Conservation (phyloP, 1,284 basidiomycete genomes). For the Ganoderma multipileum region DNA sequence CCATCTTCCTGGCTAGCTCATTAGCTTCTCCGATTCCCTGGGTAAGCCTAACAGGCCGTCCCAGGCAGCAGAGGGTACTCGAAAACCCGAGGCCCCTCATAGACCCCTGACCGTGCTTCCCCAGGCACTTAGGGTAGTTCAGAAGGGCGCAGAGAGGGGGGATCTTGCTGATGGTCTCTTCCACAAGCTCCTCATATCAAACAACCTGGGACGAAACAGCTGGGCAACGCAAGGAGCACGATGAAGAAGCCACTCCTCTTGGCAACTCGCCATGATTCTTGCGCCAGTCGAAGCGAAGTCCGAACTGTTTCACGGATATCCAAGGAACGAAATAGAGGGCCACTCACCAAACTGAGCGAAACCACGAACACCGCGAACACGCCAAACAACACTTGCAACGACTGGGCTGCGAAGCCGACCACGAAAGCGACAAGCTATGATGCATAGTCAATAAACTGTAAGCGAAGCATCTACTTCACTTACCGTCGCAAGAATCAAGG, state of each 20-base stretch:
- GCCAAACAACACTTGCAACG: conserved; percentile 64
- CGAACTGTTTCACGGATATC: too few species aligned
- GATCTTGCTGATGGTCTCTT: too few species aligned
- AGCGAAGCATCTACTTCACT: conserved; percentile 19
- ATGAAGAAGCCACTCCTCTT: too few species aligned
- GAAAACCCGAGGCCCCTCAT: too few species aligned
- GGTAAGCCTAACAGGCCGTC: too few species aligned
- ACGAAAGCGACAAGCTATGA: conserved; percentile 67
- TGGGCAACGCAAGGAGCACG: too few species aligned
- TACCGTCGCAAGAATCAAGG: conserved; percentile 44
- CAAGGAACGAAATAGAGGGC: neutral
- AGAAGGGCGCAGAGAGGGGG: too few species aligned
- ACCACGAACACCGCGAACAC: conserved; percentile 54
- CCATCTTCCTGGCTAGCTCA: too few species aligned
- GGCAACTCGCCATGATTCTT: neutral
- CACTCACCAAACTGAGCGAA: conserved; percentile 60
- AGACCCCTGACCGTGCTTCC: too few species aligned
- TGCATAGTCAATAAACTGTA: neutral
- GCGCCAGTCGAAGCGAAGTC: neutral
- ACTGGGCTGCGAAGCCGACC: conserved; percentile 65
- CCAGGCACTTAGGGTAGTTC: too few species aligned
- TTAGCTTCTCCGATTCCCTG: too few species aligned
- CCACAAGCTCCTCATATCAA: neutral
- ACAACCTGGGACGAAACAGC: neutral
- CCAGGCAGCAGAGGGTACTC: too few species aligned